phyloP scores from a whole-genome alignment of 371 early-diverging fungal species.

The Circinella minor region DNA sequence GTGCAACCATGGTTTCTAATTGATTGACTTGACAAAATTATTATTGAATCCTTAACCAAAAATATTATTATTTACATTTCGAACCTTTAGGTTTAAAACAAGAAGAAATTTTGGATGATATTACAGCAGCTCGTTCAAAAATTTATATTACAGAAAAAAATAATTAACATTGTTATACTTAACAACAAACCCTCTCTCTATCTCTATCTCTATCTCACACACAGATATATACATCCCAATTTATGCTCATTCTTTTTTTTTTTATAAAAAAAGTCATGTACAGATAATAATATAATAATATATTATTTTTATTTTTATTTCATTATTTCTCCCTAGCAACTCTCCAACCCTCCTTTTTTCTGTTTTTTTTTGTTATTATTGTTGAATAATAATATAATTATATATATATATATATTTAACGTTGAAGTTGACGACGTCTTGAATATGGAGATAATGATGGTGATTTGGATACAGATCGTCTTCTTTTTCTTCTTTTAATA shows the following conservation, averaged over 20 bases:
- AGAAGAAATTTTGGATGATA: constrained; percentile 11
- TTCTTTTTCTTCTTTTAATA: constrained; percentile 3
- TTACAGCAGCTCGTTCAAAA: constrained; percentile 1
- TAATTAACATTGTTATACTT: neutral
- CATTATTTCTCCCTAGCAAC: too few species aligned
- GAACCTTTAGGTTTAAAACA: constrained; percentile 11
- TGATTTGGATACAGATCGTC: neutral
- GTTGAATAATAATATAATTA: neutral
- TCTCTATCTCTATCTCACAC: too few species aligned
- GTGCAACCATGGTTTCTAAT: constrained; percentile 3
- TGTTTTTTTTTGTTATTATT: neutral
- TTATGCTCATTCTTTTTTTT: too few species aligned
- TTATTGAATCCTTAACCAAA: constrained; percentile 12
- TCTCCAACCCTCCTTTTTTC: too few species aligned
- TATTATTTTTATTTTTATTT: too few species aligned
- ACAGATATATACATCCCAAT: too few species aligned
- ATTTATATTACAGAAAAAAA: neutral
- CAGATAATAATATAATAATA: too few species aligned
- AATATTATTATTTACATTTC: constrained; percentile 1
- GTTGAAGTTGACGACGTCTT: neutral
- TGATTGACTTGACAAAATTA: neutral
- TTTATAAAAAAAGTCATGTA: too few species aligned
- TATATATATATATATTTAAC: neutral
- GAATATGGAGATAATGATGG: neutral
- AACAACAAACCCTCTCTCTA: neutral